Percentiles rank a stretch among this genome's conserved stretches.
These are phyloP conservation scores for Geotrichum reessii DNA, from an alignment of 1,139 yeast species.

Conservation along the genomic window DNA sequence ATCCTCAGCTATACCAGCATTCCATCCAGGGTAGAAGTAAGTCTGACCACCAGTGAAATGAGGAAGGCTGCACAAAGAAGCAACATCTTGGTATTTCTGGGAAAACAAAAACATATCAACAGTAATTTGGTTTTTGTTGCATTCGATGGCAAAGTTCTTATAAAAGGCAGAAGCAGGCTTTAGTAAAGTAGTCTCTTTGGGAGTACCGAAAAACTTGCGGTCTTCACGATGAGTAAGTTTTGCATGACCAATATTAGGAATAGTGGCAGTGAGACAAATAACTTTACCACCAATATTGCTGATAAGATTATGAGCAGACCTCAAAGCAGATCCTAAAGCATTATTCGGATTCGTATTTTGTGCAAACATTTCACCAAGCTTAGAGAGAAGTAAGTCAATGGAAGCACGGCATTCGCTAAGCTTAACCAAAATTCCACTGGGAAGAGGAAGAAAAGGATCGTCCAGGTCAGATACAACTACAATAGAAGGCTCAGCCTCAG, in stretches of 20 bases:
- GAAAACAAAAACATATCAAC: conserved; percentile 89
- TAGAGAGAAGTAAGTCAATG: conserved; percentile 66
- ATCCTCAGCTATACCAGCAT: conserved; percentile 72
- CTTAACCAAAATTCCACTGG: conserved; percentile 74
- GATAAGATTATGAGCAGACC: conserved; percentile 77
- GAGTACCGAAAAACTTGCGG: conserved; percentile 66
- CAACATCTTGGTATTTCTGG: conserved; percentile 84
- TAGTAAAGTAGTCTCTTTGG: conserved; percentile 77
- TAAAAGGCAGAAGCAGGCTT: conserved; percentile 80
- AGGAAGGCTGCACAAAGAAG: conserved; percentile 83
- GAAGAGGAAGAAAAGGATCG: conserved; percentile 87
- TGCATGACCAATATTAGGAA: conserved; percentile 84
- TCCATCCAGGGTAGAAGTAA: conserved; percentile 93
- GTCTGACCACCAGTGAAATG: conserved; percentile 96
- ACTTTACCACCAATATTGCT: conserved; percentile 85
- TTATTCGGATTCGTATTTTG: conserved; percentile 60
- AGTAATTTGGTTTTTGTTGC: conserved; percentile 85
- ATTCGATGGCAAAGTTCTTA: conserved; percentile 90
- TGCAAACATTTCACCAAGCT: conserved; percentile 67
- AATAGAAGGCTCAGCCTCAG: conserved; percentile 47
- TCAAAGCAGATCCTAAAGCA: conserved; percentile 89
- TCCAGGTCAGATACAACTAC: conserved; percentile 86
- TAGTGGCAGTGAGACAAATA: conserved; percentile 66
- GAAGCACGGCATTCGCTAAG: conserved; percentile 65
- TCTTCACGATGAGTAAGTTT: conserved; percentile 77